Percentiles rank a stretch among this genome's conserved stretches.
phyloP scores from a whole-genome alignment of 2,329 filamentous ascomycete species.

The Kalmusia sp. region DNA sequence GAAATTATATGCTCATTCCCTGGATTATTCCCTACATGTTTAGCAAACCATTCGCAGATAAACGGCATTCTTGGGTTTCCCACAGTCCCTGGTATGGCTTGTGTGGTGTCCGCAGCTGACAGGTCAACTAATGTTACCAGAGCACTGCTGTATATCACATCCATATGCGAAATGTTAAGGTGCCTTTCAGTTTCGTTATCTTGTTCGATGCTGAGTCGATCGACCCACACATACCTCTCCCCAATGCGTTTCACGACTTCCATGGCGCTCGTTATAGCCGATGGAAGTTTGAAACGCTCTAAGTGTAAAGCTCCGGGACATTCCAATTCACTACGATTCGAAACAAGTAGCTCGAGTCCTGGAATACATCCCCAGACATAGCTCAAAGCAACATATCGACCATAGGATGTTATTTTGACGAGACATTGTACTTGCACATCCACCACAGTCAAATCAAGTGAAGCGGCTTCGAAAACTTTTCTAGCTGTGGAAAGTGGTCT shows the following conservation, averaged over 20 bases:
- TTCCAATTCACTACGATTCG: background rate
- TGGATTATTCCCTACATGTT: background rate
- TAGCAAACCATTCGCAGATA: background rate
- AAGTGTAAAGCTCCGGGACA: background rate
- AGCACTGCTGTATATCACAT: conserved; percentile 2
- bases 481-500: too few relatives aligned
- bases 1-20: background rate
- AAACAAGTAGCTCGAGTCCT: background rate
- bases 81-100: background rate
- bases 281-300: background rate
- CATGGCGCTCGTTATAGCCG: background rate
- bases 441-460: background rate
- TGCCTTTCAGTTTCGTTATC: background rate
- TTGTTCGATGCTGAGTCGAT: conserved; percentile 8
- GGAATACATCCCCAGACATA: background rate
- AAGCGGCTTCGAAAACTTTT: too few relatives aligned
- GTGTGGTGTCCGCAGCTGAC: background rate
- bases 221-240: conserved; percentile 9
- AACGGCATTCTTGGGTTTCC: background rate
- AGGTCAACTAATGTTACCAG: conserved; percentile 5
- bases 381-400: background rate
- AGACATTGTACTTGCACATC: background rate
- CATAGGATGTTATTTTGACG: background rate
- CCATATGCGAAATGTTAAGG: conserved; percentile 3
- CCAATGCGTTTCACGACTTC: background rate